Base-by-base conservation (phyloP, 2,329 filamentous ascomycete genomes). In the Monosporascus sp. region DNA sequence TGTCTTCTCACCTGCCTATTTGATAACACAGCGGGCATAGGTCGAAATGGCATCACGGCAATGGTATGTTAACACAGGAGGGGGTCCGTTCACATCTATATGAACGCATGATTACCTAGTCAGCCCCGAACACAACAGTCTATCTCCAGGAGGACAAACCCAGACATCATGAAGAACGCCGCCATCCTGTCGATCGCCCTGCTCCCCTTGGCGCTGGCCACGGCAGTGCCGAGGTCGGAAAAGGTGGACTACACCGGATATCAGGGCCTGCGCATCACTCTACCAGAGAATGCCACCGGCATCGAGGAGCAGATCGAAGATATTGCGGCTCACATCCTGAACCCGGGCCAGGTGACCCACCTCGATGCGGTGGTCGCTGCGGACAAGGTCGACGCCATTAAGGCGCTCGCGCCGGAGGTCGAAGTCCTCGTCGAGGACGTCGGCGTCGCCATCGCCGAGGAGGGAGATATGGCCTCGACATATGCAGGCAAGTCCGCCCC, bases 361-460 rank as follows among this genome's bases (percentile, higher is more conserved):
- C 6, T 46, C 14, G 43, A 46, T 15, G 43, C 43, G 14, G 43
- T 46, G 17, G 43, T 46, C 14, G 20, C 43, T 27, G 22, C 43
- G 25, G 43, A 46, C 43, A 46, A 46, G 22, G 22, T 46, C 43
- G 20, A 17, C 15, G 22, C 43, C 24, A 25, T 46, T 6, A 25
- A 31, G 24, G 24, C 43, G 25, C 43, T 46, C 20, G 22, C 24
- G 25, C 43, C 24, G 14, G 43, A 46, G 22, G 43, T 27, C 7
- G 43, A 46, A 27, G 43, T 46, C 17, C 43, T 46, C 20, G 24
- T 46, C 41, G 58, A 65, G n/a, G 66, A 70, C 48, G 62, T 70
- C 7, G 67, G 64, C 11, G 63, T 58, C 44, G 61, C 65, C 41
- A 68, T 71, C 50, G 62, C 66, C 38, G 64, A 64, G 2, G 70